Evolutionary conservation across 2,329 filamentous ascomycete species (phyloP), one percentile per base, ranked within the genome.

Genomic region (Chaetomium strumarium): DNA sequence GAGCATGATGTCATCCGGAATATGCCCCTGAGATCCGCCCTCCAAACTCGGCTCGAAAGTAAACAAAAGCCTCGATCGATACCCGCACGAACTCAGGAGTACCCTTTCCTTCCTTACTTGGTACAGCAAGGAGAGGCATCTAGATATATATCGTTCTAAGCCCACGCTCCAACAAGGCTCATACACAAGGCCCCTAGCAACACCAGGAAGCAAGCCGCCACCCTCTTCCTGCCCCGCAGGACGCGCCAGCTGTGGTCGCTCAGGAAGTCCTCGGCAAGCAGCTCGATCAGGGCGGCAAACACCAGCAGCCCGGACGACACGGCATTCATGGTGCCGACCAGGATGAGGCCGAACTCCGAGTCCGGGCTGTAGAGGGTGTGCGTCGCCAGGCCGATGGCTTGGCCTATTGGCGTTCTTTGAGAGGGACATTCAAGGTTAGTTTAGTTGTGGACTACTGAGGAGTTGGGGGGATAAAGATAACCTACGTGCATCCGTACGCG

Each of bases 321-420:
- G 33, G 88, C 88, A 64, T 95, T 95, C 78, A 92, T 93, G 65
- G 90, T 81, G 9, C 90, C 90, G 10, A 95, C 89, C 70, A 92
- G 84, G 30, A 95, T 72, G 38, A 95, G 70, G 0, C 90, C 89
- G 0, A 82, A 80, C 63, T 89, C 79, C 59, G 85, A 89, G 59
- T 80, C 77, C 1, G 90, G 89, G 60, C 90, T 86, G 69, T 95
- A 95, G 57, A 93, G 71, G 33, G 81, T 83, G 67, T 93, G 88
- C 17, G 92, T 78, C 2, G 85, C 72, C 5, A 95, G 75, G 0
- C 90, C 90, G 53, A 95, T 86, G 1, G 88, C 88, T 66, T 95
- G 89, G 9, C 90, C 90, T 17, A 93, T 74, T 0, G 90, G 90
- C 0, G 90, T 95, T 1, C 85, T 90, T 53, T 77, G 75, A 61